Evolutionary conservation across 805 yeast genomes (phyloP).

Genomic region (Ascoidea asiatica): DNA sequence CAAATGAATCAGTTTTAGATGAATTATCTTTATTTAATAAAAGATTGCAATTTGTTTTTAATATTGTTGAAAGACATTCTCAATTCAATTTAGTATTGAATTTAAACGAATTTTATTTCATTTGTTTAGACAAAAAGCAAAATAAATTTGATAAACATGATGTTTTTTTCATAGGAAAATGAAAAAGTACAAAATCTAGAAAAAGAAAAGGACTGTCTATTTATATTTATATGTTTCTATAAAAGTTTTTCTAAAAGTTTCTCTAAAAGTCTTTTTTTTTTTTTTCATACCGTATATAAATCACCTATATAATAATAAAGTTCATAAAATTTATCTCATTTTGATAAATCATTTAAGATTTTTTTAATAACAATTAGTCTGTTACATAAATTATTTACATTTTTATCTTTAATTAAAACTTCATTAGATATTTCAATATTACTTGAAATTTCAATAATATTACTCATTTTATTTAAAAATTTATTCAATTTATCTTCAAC

Average conservation of each 20-base stretch:
- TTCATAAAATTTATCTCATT: no score
- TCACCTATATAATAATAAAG: no score
- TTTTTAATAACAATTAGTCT: slow-evolving; percentile 23
- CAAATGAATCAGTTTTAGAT: no score
- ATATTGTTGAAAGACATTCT: slow-evolving; percentile 66
- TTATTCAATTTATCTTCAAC: background rate
- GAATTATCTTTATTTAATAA: slow-evolving; percentile 40
- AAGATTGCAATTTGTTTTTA: slow-evolving; percentile 44
- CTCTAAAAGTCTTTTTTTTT: no score
- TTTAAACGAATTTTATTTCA: slow-evolving; percentile 74
- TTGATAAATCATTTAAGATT: slow-evolving; percentile 23
- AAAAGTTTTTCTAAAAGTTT: no score
- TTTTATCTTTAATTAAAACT: slow-evolving; percentile 21
- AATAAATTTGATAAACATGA: slow-evolving; percentile 25
- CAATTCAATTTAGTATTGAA: slow-evolving; percentile 60
- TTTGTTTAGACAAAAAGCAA: slow-evolving; percentile 39
- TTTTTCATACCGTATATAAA: no score
- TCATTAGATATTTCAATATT: slow-evolving; percentile 24
- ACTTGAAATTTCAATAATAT: slow-evolving; percentile 21
- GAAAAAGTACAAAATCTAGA: no score
- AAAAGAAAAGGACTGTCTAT: no score
- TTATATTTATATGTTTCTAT: no score
- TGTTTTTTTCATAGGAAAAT: slow-evolving; percentile 21
- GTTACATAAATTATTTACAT: slow-evolving; percentile 18
- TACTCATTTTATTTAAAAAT: slow-evolving; percentile 5